Evolutionary conservation across 108 stramenopile genomes (phyloP).

Genomic region (Seminavis robusta): DNA sequence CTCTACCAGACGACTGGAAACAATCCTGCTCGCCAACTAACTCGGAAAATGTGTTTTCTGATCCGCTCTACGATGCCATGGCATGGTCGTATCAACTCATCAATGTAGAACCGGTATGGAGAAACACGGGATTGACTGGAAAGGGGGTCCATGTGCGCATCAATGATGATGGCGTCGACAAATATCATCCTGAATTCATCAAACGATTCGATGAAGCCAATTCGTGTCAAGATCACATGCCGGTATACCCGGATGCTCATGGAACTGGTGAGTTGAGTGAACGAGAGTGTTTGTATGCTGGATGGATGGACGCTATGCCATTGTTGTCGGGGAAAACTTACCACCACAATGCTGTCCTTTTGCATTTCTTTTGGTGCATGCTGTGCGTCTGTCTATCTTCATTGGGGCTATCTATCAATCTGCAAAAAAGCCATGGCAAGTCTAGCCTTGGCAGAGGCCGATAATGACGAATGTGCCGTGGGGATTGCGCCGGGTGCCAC

Average conservation of each 20-base stretch:
- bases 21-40: slow-evolving; percentile 7
- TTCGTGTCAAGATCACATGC: background rate
- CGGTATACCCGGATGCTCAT: background rate
- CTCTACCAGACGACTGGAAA: background rate
- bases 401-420: too few species aligned
- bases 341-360: too few species aligned
- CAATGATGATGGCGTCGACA: slow-evolving; percentile 40
- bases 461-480: slow-evolving; percentile 23
- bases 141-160: slow-evolving; percentile 26
- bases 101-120: slow-evolving; percentile 23
- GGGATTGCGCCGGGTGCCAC: slow-evolving; percentile 35
- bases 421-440: slow-evolving; percentile 17
- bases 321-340: too few species aligned
- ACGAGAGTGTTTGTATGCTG: too few species aligned
- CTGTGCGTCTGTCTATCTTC: too few species aligned
- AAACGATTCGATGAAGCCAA: background rate
- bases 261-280: background rate
- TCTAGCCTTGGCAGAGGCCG: slow-evolving; percentile 6
- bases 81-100: slow-evolving; percentile 33
- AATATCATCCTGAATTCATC: slow-evolving; percentile 23
- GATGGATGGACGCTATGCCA: too few species aligned
- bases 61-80: slow-evolving; percentile 19
- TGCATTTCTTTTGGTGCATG: too few species aligned
- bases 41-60: slow-evolving; percentile 6
- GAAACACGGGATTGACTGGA: slow-evolving; percentile 16